phyloP scores from a whole-genome alignment of 2,329 filamentous ascomycete species.

The Botrytis cinerea region DNA sequence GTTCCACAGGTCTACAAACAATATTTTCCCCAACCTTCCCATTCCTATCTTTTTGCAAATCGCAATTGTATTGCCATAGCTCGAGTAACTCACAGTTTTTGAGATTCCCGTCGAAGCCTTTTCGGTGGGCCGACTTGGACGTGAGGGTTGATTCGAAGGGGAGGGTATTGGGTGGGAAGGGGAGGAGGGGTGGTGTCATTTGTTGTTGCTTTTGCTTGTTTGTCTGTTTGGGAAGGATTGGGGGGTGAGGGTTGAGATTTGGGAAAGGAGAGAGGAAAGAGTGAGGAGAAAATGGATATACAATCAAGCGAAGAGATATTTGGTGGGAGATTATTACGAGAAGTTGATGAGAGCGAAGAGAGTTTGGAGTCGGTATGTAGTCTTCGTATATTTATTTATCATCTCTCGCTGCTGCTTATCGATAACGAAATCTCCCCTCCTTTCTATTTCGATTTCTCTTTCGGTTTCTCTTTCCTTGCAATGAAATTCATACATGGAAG shows the following conservation, averaged over 20 bases:
- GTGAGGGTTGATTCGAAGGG: slow-evolving; percentile 42
- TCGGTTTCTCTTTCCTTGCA: slow-evolving; percentile 3
- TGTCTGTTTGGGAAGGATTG: not conserved
- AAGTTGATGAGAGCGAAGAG: slow-evolving; percentile 54
- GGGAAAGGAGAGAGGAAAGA: not conserved
- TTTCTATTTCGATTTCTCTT: not conserved
- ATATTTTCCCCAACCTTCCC: slow-evolving; percentile 49
- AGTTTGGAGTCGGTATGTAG: slow-evolving; percentile 59
- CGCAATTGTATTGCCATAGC: slow-evolving; percentile 45
- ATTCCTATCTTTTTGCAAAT: slow-evolving; percentile 50
- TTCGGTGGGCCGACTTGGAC: slow-evolving; percentile 43
- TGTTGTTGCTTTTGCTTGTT: not conserved
- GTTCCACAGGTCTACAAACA: slow-evolving; percentile 57
- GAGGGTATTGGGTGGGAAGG: slow-evolving; percentile 56
- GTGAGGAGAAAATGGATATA: slow-evolving; percentile 24
- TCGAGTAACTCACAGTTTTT: slow-evolving; percentile 46
- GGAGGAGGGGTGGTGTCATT: slow-evolving; percentile 61
- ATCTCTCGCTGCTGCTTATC: slow-evolving; percentile 25
- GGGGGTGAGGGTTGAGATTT: not conserved
- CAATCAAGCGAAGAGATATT: slow-evolving; percentile 36
- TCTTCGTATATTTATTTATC: not conserved
- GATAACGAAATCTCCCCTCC: slow-evolving; percentile 25
- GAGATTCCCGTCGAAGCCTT: slow-evolving; percentile 59
- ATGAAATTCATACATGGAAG: not conserved
- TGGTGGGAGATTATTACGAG: slow-evolving; percentile 54